phyloP scores from a whole-genome alignment of 2,329 filamentous ascomycete genomes.

The Aspergillus sp. region DNA sequence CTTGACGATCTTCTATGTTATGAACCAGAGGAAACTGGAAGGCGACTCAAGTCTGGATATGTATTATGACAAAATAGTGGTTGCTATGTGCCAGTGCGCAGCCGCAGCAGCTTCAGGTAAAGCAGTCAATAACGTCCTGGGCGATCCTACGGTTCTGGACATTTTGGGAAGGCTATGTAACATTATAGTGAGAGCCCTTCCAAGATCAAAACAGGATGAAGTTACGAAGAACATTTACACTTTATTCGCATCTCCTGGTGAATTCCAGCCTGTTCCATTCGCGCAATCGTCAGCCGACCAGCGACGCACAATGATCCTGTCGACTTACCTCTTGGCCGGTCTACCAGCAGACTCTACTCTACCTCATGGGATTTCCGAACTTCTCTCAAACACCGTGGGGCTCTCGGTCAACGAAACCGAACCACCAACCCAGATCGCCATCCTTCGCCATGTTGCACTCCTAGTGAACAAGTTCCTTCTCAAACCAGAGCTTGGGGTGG shows the following conservation, averaged over 20 bases:
- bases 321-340: constrained; percentile 58
- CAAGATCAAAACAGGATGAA: constrained; percentile 51
- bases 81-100: constrained; percentile 43
- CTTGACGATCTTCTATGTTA: constrained; percentile 61
- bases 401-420: constrained; percentile 32
- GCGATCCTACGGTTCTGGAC: constrained; percentile 56
- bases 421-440: constrained; percentile 39
- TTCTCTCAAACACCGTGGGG: constrained; percentile 38
- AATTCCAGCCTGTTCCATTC: constrained; percentile 38
- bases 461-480: constrained; percentile 44
- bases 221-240: constrained; percentile 57
- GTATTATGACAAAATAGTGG: constrained; percentile 54
- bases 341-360: constrained; percentile 42
- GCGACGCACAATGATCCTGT: constrained; percentile 54
- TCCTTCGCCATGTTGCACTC: constrained; percentile 44
- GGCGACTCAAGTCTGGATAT: constrained; percentile 44
- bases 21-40: constrained; percentile 52
- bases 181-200: constrained; percentile 57
- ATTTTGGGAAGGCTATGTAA: constrained; percentile 62
- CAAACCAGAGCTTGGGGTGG: constrained; percentile 31
- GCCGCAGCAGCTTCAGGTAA: constrained; percentile 36
- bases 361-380: constrained; percentile 29
- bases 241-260: constrained; percentile 46
- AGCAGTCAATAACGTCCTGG: constrained; percentile 41
- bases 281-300: constrained; percentile 30